Evolutionary conservation across 768 basidiomycete species (phyloP).

Genomic region (Fibroporia radiculosa): DNA sequence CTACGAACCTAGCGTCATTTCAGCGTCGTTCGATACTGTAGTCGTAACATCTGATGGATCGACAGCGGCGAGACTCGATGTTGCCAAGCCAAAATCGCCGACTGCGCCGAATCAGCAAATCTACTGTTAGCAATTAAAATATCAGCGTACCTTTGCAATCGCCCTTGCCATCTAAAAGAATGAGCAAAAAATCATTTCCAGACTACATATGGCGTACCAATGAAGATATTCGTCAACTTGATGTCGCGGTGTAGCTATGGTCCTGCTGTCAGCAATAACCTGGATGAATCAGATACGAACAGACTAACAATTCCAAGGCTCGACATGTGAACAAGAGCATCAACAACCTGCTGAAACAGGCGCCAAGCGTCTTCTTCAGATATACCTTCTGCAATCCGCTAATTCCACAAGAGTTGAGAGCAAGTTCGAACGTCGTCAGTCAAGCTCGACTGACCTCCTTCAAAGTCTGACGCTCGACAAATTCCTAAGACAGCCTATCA

Average conservation of each 20-base stretch:
- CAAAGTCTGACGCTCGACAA: slow-evolving; percentile 85
- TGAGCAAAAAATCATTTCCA: neutral
- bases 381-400: slow-evolving; percentile 76
- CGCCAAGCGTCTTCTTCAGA: slow-evolving; percentile 85
- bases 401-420: slow-evolving; percentile 5
- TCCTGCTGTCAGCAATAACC: neutral
- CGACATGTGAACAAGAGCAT: slow-evolving; percentile 87
- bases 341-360: slow-evolving; percentile 82
- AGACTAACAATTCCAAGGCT: slow-evolving; percentile 70
- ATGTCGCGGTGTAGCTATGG: slow-evolving; percentile 73
- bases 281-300: neutral
- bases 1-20: slow-evolving; percentile 65
- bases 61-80: slow-evolving; percentile 70
- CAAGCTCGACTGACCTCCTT: slow-evolving; percentile 59
- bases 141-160: slow-evolving; percentile 64
- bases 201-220: slow-evolving; percentile 46
- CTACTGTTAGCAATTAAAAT: neutral
- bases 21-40: slow-evolving; percentile 40
- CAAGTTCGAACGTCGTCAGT: neutral
- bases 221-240: slow-evolving; percentile 91
- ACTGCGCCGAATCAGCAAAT: slow-evolving; percentile 37
- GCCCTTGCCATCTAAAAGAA: slow-evolving; percentile 58
- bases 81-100: slow-evolving; percentile 90
- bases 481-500: slow-evolving; percentile 52
- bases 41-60: slow-evolving; percentile 62